Evolutionary conservation across 2,329 filamentous ascomycete genomes (phyloP).

Genomic region (Pestalotiopsis sp.): DNA sequence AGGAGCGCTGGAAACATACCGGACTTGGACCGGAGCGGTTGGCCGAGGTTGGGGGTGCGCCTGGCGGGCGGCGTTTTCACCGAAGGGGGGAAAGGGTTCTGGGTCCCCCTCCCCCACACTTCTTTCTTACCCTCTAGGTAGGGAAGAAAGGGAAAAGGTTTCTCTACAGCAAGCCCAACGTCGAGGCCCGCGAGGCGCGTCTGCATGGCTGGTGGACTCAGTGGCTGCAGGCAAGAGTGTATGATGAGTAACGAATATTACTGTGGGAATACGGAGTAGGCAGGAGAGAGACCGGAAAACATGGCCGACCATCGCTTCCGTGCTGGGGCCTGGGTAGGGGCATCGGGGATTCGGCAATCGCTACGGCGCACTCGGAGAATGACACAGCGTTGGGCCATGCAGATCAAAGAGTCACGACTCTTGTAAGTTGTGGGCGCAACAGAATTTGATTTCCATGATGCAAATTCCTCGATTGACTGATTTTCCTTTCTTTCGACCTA

Average conservation of each 20-base stretch:
- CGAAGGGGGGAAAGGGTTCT: neutral
- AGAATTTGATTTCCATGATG: too few relatives aligned
- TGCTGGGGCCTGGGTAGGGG: neutral
- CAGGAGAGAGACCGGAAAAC: neutral
- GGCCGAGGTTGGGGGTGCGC: neutral
- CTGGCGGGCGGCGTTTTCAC: neutral
- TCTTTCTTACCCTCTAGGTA: neutral
- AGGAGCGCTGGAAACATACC: neutral
- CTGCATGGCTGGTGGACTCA: neutral
- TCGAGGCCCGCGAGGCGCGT: neutral
- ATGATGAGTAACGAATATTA: neutral
- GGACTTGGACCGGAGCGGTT: constrained; percentile 6
- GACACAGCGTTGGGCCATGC: neutral
- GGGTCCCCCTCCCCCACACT: neutral
- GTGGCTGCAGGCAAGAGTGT: neutral
- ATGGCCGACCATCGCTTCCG: neutral
- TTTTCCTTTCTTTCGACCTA: too few relatives aligned
- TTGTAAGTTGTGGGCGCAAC: neutral
- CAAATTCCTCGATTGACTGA: too few relatives aligned
- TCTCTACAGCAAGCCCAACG: neutral
- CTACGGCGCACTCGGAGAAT: neutral
- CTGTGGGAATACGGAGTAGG: neutral
- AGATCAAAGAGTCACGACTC: neutral
- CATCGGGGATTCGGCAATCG: neutral
- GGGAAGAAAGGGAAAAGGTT: neutral